A percentile compares a stretch with the other conserved stretches of the same genome.
These are phyloP conservation scores for Collybia nuda DNA, from an alignment of 768 basidiomycete species.

Conservation along the genomic window DNA sequence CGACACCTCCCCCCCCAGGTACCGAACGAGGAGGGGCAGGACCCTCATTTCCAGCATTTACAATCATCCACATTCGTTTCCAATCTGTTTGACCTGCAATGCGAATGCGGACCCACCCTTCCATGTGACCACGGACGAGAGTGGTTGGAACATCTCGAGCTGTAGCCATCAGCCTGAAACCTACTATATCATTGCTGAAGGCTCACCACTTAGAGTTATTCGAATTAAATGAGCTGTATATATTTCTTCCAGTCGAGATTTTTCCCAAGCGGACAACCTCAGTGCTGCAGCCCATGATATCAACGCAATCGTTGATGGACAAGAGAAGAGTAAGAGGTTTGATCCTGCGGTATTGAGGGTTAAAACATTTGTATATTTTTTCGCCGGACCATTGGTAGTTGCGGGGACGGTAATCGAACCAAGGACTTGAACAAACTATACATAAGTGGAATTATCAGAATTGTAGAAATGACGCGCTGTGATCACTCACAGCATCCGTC, in stretches of 20 bases:
- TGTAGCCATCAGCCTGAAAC: constrained; percentile 12
- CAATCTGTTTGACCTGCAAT: constrained; percentile 98
- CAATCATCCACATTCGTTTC: constrained; percentile 87
- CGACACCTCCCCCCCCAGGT: constrained; percentile 23
- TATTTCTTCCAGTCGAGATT: constrained; percentile 92
- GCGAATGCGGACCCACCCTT: constrained; percentile 89
- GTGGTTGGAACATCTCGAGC: constrained; percentile 58
- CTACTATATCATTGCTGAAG: neutral
- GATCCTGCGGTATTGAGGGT: constrained; percentile 93
- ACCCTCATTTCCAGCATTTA: constrained; percentile 48
- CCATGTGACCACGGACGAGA: constrained; percentile 71
- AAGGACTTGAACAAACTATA: constrained; percentile 75
- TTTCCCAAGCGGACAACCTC: constrained; percentile 92
- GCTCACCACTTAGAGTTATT: constrained; percentile 55
- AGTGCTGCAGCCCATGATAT: constrained; percentile 92
- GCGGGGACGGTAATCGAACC: constrained; percentile 71
- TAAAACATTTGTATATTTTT: constrained; percentile 75
- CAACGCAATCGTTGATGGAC: constrained; percentile 66
- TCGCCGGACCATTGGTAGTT: constrained; percentile 44
- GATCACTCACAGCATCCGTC: constrained; percentile 75
- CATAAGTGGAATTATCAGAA: constrained; percentile 3
- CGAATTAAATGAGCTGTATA: constrained; percentile 94
- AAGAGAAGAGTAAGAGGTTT: constrained; percentile 88
- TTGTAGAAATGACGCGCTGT: constrained; percentile 6
- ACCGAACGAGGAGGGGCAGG: constrained; percentile 19